phyloP scores from a whole-genome alignment of 208 protist genomes.

The Acanthamoeba castellanii region DNA sequence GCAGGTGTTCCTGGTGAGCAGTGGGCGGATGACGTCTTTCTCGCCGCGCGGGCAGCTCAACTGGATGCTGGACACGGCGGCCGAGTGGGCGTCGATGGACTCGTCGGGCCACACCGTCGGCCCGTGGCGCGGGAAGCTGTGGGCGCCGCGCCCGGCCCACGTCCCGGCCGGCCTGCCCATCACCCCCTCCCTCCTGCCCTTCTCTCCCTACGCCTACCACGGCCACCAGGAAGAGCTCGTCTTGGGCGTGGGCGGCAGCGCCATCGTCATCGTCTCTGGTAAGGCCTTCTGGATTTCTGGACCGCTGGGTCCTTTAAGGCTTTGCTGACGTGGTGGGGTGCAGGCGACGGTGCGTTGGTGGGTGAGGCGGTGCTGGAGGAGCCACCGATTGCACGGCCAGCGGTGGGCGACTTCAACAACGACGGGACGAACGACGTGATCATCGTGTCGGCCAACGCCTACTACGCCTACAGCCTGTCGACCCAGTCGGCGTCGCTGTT shows the following conservation, averaged over 20 bases:
- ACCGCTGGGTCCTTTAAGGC: too few relatives aligned
- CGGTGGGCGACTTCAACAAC: slow-evolving; percentile 83
- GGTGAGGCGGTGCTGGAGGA: background rate
- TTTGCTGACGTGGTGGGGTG: background rate
- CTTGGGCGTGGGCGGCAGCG: slow-evolving; percentile 71
- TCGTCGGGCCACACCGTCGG: background rate
- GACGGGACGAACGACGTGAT: slow-evolving; percentile 84
- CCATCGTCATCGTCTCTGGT: slow-evolving; percentile 67
- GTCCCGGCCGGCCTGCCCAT: slow-evolving; percentile 51
- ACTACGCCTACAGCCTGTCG: slow-evolving; percentile 66
- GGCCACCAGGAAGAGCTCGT: slow-evolving; percentile 56
- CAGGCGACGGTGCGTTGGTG: slow-evolving; percentile 28
- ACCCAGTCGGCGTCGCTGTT: slow-evolving; percentile 53
- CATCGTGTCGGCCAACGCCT: slow-evolving; percentile 71
- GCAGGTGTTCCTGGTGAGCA: slow-evolving; percentile 79
- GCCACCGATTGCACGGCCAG: slow-evolving; percentile 70
- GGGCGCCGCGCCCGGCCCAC: slow-evolving; percentile 22
- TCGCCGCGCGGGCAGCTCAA: slow-evolving; percentile 37
- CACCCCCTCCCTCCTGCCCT: slow-evolving; percentile 30
- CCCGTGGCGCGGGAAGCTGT: slow-evolving; percentile 27
- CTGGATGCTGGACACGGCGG: slow-evolving; percentile 75
- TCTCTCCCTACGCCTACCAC: slow-evolving; percentile 39
- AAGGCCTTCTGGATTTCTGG: background rate
- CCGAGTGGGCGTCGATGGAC: slow-evolving; percentile 72
- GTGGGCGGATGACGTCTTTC: slow-evolving; percentile 75